These are phyloP conservation scores for Berkeleyomyces basicola DNA, from an alignment of 2,329 filamentous ascomycete species.

Conservation along the genomic window DNA sequence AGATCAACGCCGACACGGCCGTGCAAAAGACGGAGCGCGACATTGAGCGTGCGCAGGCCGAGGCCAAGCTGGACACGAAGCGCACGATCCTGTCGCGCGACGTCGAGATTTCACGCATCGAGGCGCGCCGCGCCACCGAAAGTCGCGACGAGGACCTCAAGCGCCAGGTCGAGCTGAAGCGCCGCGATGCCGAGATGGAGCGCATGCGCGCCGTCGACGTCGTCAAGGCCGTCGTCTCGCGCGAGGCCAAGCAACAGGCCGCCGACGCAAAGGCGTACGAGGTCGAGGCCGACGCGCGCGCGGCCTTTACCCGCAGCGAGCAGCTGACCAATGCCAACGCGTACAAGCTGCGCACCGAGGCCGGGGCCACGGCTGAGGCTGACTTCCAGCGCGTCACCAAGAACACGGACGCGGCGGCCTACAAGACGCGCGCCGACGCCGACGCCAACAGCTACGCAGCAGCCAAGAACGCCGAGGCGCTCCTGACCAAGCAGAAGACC, in stretches of 20 bases:
- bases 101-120: slow-evolving; percentile 59
- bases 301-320: slow-evolving; percentile 36
- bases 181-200: slow-evolving; percentile 65
- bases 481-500: slow-evolving; percentile 43
- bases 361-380: slow-evolving; percentile 25
- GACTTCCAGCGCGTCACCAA: slow-evolving; percentile 25
- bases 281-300: slow-evolving; percentile 42
- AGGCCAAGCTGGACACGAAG: slow-evolving; percentile 56
- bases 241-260: slow-evolving; percentile 51
- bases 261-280: slow-evolving; percentile 51
- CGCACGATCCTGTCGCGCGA: slow-evolving; percentile 58
- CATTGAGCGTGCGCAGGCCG: slow-evolving; percentile 62
- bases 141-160: slow-evolving; percentile 65
- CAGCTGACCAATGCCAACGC: slow-evolving; percentile 35
- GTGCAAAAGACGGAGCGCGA: slow-evolving; percentile 74
- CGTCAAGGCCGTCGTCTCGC: slow-evolving; percentile 54
- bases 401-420: slow-evolving; percentile 34
- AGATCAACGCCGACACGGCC: slow-evolving; percentile 73
- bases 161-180: slow-evolving; percentile 59
- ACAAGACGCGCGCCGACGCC: slow-evolving; percentile 30
- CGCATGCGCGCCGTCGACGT: slow-evolving; percentile 62
- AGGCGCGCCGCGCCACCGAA: slow-evolving; percentile 57
- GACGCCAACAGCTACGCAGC: slow-evolving; percentile 25
- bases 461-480: slow-evolving; percentile 39
- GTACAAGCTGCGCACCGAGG: slow-evolving; percentile 31